Evolutionary conservation across 1,284 basidiomycete species (phyloP).

Genomic region (Rhodotorula sp.): DNA sequence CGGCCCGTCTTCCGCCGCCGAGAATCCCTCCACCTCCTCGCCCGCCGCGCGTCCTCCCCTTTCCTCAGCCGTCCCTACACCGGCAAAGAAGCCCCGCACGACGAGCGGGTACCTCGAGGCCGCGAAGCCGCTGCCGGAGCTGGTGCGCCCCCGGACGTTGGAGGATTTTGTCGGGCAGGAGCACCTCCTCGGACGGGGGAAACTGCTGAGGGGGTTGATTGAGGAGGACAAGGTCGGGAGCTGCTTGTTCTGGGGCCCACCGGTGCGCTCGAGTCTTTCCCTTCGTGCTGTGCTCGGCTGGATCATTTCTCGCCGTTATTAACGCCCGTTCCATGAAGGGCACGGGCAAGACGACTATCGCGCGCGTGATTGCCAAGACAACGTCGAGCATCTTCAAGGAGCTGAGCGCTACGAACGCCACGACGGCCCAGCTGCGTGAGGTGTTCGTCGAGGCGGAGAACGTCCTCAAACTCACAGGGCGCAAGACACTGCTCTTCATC

Average conservation of each 20-base stretch:
- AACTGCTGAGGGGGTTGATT: conserved; percentile 60
- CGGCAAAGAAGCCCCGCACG: neutral
- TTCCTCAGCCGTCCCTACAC: neutral
- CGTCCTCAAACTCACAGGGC: conserved; percentile 67
- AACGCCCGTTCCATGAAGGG: conserved; percentile 51
- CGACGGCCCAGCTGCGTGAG: conserved; percentile 74
- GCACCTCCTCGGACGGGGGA: conserved; percentile 61
- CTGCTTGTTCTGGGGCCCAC: conserved; percentile 65
- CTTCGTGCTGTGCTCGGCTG: neutral
- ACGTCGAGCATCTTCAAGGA: conserved; percentile 58
- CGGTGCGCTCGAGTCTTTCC: conserved; percentile 62
- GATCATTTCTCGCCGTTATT: neutral
- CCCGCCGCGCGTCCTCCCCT: neutral
- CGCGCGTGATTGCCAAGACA: conserved; percentile 66
- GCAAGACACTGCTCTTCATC: conserved; percentile 71
- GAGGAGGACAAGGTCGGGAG: conserved; percentile 49
- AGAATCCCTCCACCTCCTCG: neutral
- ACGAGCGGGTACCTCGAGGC: conserved; percentile 36
- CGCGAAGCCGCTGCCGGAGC: conserved; percentile 64
- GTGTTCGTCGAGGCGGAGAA: conserved; percentile 80
- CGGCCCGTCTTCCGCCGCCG: neutral
- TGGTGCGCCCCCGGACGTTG: conserved; percentile 63
- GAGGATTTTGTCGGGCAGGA: conserved; percentile 68
- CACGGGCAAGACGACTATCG: conserved; percentile 75
- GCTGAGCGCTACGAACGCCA: conserved; percentile 57